Base-by-base conservation (phyloP, 1,284 basidiomycete genomes). In the Caloboletus firmus region DNA sequence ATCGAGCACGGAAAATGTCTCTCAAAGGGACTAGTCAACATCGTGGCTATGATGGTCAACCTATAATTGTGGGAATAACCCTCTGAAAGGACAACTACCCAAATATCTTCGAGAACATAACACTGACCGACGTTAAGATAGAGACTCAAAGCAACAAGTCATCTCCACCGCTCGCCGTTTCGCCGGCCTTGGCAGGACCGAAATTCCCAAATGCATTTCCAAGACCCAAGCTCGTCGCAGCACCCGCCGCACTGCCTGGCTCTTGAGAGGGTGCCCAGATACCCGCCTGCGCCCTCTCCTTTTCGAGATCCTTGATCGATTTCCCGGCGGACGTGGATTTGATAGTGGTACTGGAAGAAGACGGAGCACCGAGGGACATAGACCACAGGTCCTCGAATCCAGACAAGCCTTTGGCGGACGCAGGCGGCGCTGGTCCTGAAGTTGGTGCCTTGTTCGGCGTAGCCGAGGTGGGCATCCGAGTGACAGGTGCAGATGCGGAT, bases 351-450 rank as follows among this genome's bases (percentile, higher is more conserved):
- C 57, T 56, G 41, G 45, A 28, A 10, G 72, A 58, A 39, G 70
- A 64, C 55, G 66, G 67, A 3, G 75, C 68, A 32, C 89, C 88
- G 20, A 96, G 80, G 1, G 91, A 92, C 76, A 94, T 80, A 18
- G 83, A 83, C 91, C 93, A 98, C 56, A 98, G 73, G 68, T 98
- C 95, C 62, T 96, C 95, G 66, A 98, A 98, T 64, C 78, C 79
- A 37, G 62, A 77, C 67, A 62, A 67, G 63, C 59, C 76, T 59
- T 51, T 72, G 54, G 67, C 49, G 58, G 67, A 49, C 8, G 71
- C 51, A 7, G 63, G 37, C 2, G 69, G 53, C 10, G 67, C 59
- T 24, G 10, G 62, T n/a, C 61, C 57, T 8, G 68, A 59, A 55
- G 66, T 61, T 4, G 65, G 50, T 18, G 56, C 39, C 39, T 59